phyloP scores from a whole-genome alignment of 768 basidiomycete genomes.

The Hydnomerulius pinastri region DNA sequence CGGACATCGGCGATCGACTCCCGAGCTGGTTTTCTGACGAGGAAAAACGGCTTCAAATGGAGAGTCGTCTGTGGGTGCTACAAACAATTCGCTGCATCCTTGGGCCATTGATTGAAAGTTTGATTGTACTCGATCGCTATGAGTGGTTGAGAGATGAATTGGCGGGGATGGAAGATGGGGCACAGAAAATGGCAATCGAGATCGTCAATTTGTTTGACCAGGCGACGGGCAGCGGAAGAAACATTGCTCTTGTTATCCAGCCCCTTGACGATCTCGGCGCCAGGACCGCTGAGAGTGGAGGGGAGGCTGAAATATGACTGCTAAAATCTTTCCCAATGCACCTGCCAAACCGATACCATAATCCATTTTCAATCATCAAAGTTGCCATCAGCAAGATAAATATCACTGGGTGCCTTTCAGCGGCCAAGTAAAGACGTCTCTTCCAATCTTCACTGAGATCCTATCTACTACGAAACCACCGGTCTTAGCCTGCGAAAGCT shows the following conservation, averaged over 20 bases:
- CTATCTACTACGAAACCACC: conserved; percentile 54
- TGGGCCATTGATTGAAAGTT: conserved; percentile 67
- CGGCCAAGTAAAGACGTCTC: conserved; percentile 55
- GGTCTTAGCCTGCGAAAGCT: conserved; percentile 42
- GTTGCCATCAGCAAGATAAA: conserved; percentile 5
- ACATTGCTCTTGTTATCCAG: conserved; percentile 61
- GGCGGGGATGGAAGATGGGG: conserved; percentile 21
- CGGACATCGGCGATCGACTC: conserved; percentile 10
- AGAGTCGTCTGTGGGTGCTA: conserved; percentile 53
- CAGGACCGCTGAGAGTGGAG: neutral
- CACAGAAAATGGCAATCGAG: conserved; percentile 38
- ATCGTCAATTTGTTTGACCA: conserved; percentile 75
- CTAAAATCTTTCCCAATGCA: too few species aligned
- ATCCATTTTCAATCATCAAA: conserved; percentile 7
- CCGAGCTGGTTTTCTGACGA: conserved; percentile 25
- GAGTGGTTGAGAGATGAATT: conserved; percentile 53
- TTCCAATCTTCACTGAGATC: conserved; percentile 71
- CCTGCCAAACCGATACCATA: conserved; percentile 7
- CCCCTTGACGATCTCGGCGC: conserved; percentile 23
- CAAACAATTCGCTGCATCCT: conserved; percentile 69
- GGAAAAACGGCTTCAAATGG: conserved; percentile 28
- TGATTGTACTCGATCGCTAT: conserved; percentile 63
- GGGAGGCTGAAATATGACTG: neutral
- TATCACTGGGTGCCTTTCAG: conserved; percentile 22
- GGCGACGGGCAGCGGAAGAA: conserved; percentile 68